These are phyloP conservation scores for Claviceps africana DNA, from an alignment of 2,329 filamentous ascomycete species.

Conservation along the genomic window DNA sequence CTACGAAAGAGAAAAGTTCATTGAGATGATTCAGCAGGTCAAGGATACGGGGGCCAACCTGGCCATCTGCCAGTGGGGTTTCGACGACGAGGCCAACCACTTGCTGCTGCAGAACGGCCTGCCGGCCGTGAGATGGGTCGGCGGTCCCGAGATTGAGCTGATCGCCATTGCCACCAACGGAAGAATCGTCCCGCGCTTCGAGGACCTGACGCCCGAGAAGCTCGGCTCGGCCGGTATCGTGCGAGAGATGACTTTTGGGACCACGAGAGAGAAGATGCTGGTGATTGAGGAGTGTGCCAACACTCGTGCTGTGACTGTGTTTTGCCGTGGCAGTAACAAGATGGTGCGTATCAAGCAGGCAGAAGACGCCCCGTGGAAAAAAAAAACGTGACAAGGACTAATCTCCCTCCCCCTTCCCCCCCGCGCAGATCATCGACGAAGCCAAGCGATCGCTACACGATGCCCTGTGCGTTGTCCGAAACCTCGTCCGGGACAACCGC, in stretches of 20 bases:
- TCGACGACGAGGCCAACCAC: constrained; percentile 98
- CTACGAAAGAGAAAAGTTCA: constrained; percentile 92
- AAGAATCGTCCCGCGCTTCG: constrained; percentile 91
- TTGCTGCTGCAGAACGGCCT: constrained; percentile 89
- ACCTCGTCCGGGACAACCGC: constrained; percentile 88
- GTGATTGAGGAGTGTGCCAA: constrained; percentile 99
- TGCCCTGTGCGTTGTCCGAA: constrained; percentile 92
- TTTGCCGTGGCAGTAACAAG: constrained; percentile 96
- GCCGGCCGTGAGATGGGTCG: constrained; percentile 94
- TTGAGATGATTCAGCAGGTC: constrained; percentile 97
- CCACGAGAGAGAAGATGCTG: constrained; percentile 97
- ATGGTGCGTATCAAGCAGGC: too few relatives aligned
- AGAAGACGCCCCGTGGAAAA: too few relatives aligned
- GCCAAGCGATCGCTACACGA: constrained; percentile 96
- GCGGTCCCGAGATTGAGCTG: constrained; percentile 92
- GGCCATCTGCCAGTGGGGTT: constrained; percentile 98
- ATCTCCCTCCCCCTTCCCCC: too few relatives aligned
- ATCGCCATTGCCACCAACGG: constrained; percentile 98
- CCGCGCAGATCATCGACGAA: constrained; percentile 80
- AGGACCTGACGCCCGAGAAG: constrained; percentile 84
- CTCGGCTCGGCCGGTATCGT: constrained; percentile 82
- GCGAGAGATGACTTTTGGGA: constrained; percentile 90
- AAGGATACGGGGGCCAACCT: constrained; percentile 95
- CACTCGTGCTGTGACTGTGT: constrained; percentile 88
- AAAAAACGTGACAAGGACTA: neutral